Base-by-base conservation (phyloP, 2,329 filamentous ascomycete genomes). In the Rasamsonia emersonii region DNA sequence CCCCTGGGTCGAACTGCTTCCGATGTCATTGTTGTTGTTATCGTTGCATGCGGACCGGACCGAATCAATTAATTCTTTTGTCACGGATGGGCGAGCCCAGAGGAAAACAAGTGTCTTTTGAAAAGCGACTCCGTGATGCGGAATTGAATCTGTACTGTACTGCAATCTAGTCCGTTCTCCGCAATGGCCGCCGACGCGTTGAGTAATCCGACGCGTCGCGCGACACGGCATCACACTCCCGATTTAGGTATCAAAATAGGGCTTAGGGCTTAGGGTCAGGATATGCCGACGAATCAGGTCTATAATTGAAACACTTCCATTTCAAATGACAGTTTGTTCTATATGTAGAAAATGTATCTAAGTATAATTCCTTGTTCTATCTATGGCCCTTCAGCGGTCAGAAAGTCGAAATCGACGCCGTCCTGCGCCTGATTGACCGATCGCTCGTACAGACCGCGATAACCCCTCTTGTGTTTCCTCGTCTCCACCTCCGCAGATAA, bases 381-480 rank as follows among this genome's bases (percentile, higher is more conserved):
- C 18, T 28, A 15, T 9, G 35, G 31, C 2, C 53, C 52, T 14
- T 19, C 35, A 11, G 55, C 54, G 2, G 50, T 47, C 4, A 59
- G 40, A 31, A 59, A 59, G 37, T 59, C 52, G 43, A 63, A 63
- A 37, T 63, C 60, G 8, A 49, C 58, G 4, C 60, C 60, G 9
- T 59, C 46, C 35, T 64, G 51, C 4, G 59, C 57, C 36, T 64
- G 59, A 25, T 62, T 64, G 14, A 63, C 60, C n/a, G 53, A 52
- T 27, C 58, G 49, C 36, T 60, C 56, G 42, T 64, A 64, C 26
- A 64, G 43, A 3, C 54, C 58, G 5, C 56, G 50, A 41, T 64
- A 64, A 5, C 60, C 60, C 36, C 60, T 19, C 4, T 16, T 25
- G 6, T 13, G n/a, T 15, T 11, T 32, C 10, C 21, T 17, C 8